Base-by-base conservation (phyloP, 2,329 filamentous ascomycete species). In the Microcyclospora tardicrescens region DNA sequence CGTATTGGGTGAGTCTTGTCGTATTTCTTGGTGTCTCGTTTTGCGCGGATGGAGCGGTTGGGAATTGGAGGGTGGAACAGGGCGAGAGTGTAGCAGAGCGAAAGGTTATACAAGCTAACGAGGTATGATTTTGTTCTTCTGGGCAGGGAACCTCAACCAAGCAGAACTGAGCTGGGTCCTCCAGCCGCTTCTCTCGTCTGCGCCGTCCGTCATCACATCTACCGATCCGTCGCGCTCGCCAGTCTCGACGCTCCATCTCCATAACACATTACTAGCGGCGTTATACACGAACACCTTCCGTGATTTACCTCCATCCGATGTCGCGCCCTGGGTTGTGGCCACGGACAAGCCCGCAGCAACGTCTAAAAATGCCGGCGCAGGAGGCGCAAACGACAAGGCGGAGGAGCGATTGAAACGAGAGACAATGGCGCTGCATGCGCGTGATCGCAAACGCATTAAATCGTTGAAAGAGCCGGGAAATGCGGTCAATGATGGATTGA, bases 301-400 rank as follows among this genome's bases (percentile, higher is more conserved):
- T 51, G 76, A 80, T 51, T 61, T 71, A 27, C 76, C 76, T 38
- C 69, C 74, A 41, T 47, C 51, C 27, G 73, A 74, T 33, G 71
- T 78, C 42, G 76, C 76, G 43, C 70, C 66, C 49, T 80, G 73
- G 73, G 76, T 80, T 35, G 71, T 72, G 30, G 73, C 74, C 28
- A 76, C 73, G 45, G 89, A 91, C 44, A 94, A 89, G 13, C 77
- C 76, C 35, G 78, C 64, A 31, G 71, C 76, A 37, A 86, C 83
- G 12, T 81, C 84, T 4, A 75, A 80, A 49, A 50, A 44, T 37
- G 49, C 51, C 12, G 49, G 50, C n/a, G 67, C 68, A 11, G 62
- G 66, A 28, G 55, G 56, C 28, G 68, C 69, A 14, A 73, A 72
- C 35, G 75, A 79, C 62, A 72, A 71, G 39, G 69, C 69, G 32